Conservation (phyloP, 1,284 basidiomycete species). For the Ustilago shanxiensis region DNA sequence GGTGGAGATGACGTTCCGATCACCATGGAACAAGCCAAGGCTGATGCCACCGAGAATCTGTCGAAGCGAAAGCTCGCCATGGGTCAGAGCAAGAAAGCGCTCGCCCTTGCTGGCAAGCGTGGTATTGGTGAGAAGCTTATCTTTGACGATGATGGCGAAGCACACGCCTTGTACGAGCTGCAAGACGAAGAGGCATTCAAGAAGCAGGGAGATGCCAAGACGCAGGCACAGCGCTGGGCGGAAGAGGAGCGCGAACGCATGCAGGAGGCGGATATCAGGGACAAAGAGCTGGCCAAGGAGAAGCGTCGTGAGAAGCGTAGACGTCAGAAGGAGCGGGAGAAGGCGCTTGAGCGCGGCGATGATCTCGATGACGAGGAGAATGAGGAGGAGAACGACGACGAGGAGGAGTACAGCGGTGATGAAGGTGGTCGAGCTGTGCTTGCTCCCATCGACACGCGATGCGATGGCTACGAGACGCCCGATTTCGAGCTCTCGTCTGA, state of each 20-base stretch:
- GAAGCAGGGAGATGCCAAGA: slow-evolving; percentile 78
- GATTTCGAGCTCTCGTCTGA: slow-evolving; percentile 60
- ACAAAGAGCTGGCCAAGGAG: slow-evolving; percentile 66
- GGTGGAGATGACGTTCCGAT: slow-evolving; percentile 23
- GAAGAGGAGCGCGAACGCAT: slow-evolving; percentile 87
- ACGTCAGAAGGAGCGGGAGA: slow-evolving; percentile 87
- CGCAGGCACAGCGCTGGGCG: slow-evolving; percentile 80
- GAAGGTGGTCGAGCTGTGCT: slow-evolving; percentile 53
- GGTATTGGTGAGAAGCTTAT: slow-evolving; percentile 82
- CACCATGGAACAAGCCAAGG: slow-evolving; percentile 55
- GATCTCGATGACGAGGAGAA: slow-evolving; percentile 63
- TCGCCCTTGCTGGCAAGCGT: slow-evolving; percentile 84
- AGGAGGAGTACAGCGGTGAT: slow-evolving; percentile 36
- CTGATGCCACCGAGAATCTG: slow-evolving; percentile 72
- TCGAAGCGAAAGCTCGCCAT: slow-evolving; percentile 79
- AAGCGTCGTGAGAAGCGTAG: slow-evolving; percentile 72
- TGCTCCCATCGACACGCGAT: slow-evolving; percentile 52
- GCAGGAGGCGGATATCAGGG: slow-evolving; percentile 76
- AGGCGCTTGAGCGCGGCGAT: slow-evolving; percentile 73
- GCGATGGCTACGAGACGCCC: slow-evolving; percentile 65
- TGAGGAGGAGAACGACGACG: slow-evolving; percentile 30
- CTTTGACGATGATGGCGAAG: slow-evolving; percentile 77
- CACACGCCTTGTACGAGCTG: slow-evolving; percentile 77
- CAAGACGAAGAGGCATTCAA: slow-evolving; percentile 79
- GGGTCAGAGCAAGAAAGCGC: slow-evolving; percentile 82